Base-by-base conservation (phyloP, 768 basidiomycete species). In the Mycena epipterygia region DNA sequence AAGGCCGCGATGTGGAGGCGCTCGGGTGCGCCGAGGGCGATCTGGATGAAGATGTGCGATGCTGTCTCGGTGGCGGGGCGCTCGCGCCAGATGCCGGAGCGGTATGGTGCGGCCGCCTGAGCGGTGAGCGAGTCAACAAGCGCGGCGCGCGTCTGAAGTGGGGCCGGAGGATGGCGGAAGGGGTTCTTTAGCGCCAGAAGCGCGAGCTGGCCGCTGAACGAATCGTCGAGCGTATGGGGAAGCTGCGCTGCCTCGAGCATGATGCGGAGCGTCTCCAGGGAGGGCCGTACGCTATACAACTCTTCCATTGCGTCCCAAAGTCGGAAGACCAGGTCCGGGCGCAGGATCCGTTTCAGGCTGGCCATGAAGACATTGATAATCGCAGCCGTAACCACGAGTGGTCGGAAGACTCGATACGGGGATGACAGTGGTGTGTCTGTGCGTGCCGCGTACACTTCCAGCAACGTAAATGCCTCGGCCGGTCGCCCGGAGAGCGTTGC, bases 241-340 rank as follows among this genome's bases (percentile, higher is more conserved):
- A 86, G 81, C 3, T 90, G 83, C 1, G 91, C 90, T 2, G 89
- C 83, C 60, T 89, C 86, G 55, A 95, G 84, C 14, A 95, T 75
- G 61, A 91, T 82, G 49, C 84, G 83, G 60, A 95, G 86, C 33
- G 91, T 88, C 57, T 79, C 77, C 21, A 84, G 77, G 52, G 92
- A 87, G 0, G 91, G 91, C 4, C 81, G 77, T 0, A 91, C 81
- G 6, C 82, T 84, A 77, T 92, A 96, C 4, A 95, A 77, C 0
- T 79, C 74, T 5, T 81, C 81, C 80, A 94, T 88, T 29, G 89
- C 79, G n/a, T 91, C 89, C 91, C 93, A 95, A 1, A 95, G 74
- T 48, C 81, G 80, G 77, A 93, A 91, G 5, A 91, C 85, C 9
- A 86, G 80, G 72, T 93, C 92, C 0, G 91, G 91, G 4, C 92